Evolutionary conservation across 106 monocot genomes (phyloP).

Genomic region (Chionographis japonica): DNA sequence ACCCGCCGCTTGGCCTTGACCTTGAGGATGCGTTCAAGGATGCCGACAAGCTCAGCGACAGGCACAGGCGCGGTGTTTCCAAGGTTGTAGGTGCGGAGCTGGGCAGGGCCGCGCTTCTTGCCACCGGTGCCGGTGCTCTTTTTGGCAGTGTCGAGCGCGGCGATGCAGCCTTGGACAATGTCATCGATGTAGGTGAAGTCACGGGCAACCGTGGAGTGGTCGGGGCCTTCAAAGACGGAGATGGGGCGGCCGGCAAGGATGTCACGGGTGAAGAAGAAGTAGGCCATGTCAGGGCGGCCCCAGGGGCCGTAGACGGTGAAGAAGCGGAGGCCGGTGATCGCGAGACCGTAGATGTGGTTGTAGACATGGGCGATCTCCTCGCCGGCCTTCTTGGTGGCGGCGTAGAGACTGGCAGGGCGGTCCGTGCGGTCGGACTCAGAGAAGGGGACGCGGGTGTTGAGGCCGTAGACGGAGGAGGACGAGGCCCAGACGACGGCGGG

Average conservation of each 20-base stretch:
- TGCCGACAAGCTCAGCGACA: conserved; percentile 13
- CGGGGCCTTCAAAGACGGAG: conserved; percentile 16
- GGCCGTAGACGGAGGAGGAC: conserved; percentile 43
- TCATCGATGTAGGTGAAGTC: conserved; percentile 26
- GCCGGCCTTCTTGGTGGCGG: conserved; percentile 36
- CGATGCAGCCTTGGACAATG: conserved; percentile 13
- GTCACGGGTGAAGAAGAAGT: conserved; percentile 35
- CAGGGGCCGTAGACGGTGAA: conserved; percentile 44
- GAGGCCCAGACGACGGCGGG: conserved; percentile 48
- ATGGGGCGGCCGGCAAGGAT: conserved; percentile 12
- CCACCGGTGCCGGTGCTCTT: conserved; percentile 20
- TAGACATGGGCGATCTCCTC: conserved; percentile 37
- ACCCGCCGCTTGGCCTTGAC: conserved; percentile 16
- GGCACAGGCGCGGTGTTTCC: conserved; percentile 25
- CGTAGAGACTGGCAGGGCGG: conserved; percentile 22
- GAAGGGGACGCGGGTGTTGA: conserved; percentile 19
- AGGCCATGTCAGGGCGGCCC: conserved; percentile 50
- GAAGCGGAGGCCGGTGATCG: conserved; percentile 38
- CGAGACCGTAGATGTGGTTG: conserved; percentile 47
- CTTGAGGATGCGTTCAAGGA: conserved; percentile 23
- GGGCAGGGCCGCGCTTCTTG: conserved; percentile 19
- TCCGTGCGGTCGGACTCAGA: conserved; percentile 17
- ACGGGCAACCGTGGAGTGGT: conserved; percentile 18
- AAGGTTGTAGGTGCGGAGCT: conserved; percentile 17
- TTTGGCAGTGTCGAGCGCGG: conserved; percentile 8